A percentile compares a stretch with the other conserved stretches of the same genome.
Evolutionary conservation across 1,139 yeast species (phyloP).

Genomic region (Blastobotrys indianensis): DNA sequence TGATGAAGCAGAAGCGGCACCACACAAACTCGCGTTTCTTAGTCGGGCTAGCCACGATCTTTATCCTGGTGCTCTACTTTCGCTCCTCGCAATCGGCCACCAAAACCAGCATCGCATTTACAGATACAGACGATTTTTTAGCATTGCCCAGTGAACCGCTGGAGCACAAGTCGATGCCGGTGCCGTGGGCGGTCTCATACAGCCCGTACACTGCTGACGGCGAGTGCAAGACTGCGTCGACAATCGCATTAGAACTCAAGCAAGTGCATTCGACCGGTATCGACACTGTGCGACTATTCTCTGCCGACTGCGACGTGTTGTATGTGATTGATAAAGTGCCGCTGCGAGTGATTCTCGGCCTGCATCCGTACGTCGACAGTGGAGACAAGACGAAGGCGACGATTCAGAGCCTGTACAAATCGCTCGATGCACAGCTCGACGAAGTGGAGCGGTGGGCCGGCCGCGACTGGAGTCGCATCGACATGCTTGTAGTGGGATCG

Average conservation of each 20-base stretch:
- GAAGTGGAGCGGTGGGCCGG: slow-evolving; percentile 21
- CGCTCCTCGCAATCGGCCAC: no score
- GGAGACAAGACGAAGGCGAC: slow-evolving; percentile 9
- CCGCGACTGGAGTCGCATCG: slow-evolving; percentile 20
- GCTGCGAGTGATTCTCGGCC: slow-evolving; percentile 24
- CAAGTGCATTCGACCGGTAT: slow-evolving; percentile 40
- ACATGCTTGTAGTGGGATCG: slow-evolving; percentile 27
- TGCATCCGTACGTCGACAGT: slow-evolving; percentile 25
- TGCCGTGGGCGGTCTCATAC: slow-evolving; percentile 68
- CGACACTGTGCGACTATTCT: slow-evolving; percentile 21
- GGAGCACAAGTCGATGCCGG: slow-evolving; percentile 20
- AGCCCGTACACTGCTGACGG: slow-evolving; percentile 72
- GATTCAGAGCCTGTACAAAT: slow-evolving; percentile 7
- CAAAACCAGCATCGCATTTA: no score
- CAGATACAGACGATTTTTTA: no score
- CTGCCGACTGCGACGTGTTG: slow-evolving; percentile 26
- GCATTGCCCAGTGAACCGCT: no score
- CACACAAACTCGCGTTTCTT: no score
- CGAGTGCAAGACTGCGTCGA: slow-evolving; percentile 58
- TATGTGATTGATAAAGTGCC: slow-evolving; percentile 16
- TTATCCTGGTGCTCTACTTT: no score
- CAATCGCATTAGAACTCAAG: slow-evolving; percentile 57
- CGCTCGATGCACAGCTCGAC: slow-evolving; percentile 21
- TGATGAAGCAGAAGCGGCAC: no score
- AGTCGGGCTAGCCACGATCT: no score